Conservation (phyloP, 2,329 filamentous ascomycete species). For the Epichloe uncinata region DNA sequence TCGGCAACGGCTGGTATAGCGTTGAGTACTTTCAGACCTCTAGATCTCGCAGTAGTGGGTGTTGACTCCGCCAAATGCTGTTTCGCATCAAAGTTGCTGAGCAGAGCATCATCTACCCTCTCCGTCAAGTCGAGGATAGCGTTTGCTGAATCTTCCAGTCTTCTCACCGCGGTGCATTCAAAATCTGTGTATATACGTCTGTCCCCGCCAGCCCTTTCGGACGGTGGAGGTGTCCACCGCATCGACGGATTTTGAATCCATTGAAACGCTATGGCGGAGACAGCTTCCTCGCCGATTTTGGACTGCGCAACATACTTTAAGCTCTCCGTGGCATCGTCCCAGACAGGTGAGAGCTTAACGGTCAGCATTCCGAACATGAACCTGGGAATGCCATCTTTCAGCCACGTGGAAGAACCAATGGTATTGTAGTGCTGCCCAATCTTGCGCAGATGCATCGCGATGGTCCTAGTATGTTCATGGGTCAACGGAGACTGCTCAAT, state of each 20-base stretch:
- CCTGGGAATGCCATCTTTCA: slow-evolving; percentile 58
- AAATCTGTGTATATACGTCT: slow-evolving; percentile 53
- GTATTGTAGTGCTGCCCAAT: slow-evolving; percentile 52
- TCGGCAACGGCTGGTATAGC: slow-evolving; percentile 67
- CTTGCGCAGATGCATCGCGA: slow-evolving; percentile 78
- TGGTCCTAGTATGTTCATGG: slow-evolving; percentile 59
- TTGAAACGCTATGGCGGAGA: slow-evolving; percentile 59
- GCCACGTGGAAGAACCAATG: slow-evolving; percentile 45
- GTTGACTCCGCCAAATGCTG: slow-evolving; percentile 41
- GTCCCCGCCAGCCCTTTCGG: slow-evolving; percentile 20
- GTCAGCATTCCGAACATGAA: slow-evolving; percentile 87
- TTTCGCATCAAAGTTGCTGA: slow-evolving; percentile 48
- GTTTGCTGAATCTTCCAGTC: slow-evolving; percentile 38
- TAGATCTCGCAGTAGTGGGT: slow-evolving; percentile 49
- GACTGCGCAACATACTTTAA: slow-evolving; percentile 62
- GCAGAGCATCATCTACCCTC: slow-evolving; percentile 43
- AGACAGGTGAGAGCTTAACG: slow-evolving; percentile 69
- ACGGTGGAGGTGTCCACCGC: slow-evolving; percentile 33
- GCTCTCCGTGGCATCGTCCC: slow-evolving; percentile 69
- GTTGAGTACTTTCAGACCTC: slow-evolving; percentile 67
- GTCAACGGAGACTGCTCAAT: slow-evolving; percentile 70
- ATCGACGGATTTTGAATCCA: slow-evolving; percentile 57
- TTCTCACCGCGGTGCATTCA: slow-evolving; percentile 64
- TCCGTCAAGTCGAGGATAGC: slow-evolving; percentile 39
- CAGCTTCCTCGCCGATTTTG: slow-evolving; percentile 56